Evolutionary conservation across 805 yeast species (phyloP).

Genomic region (Candida mattraensis): DNA sequence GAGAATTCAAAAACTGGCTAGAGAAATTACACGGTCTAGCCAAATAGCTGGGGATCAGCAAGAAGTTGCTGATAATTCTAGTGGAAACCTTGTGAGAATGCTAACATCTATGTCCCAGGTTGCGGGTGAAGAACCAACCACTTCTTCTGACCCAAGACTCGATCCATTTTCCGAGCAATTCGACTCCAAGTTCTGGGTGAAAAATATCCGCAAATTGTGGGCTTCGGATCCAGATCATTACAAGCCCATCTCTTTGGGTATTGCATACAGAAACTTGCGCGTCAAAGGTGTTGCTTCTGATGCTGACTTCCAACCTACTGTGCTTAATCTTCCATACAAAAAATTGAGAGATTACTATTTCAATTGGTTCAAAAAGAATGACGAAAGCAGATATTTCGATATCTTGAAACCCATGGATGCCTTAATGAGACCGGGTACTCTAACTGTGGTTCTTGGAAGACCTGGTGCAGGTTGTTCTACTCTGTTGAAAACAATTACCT

Average conservation of each 20-base stretch:
- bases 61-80: conserved; percentile 8
- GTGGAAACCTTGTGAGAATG: conserved; percentile 29
- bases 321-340: conserved; percentile 43
- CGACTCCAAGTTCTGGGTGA: conserved; percentile 65
- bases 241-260: conserved; percentile 58
- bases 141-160: conserved; percentile 40
- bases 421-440: conserved; percentile 57
- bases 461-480: conserved; percentile 85
- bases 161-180: conserved; percentile 62
- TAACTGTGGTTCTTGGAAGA: conserved; percentile 72
- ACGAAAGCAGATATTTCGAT: conserved; percentile 40
- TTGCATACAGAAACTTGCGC: conserved; percentile 56
- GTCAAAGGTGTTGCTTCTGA: conserved; percentile 68
- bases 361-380: conserved; percentile 28
- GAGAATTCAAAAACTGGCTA: conserved; percentile 36
- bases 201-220: conserved; percentile 55
- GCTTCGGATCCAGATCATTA: conserved; percentile 60
- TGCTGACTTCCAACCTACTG: conserved; percentile 64
- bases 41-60: conserved; percentile 1
- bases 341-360: conserved; percentile 30
- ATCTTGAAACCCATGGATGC: conserved; percentile 70
- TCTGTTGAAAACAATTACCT: conserved; percentile 55
- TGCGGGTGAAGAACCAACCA: conserved; percentile 46
- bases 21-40: conserved; percentile 33
- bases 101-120: conserved; percentile 53